Evolutionary conservation across 495 filamentous ascomycete genomes (phyloP).

Genomic region (Xylaria sp.): DNA sequence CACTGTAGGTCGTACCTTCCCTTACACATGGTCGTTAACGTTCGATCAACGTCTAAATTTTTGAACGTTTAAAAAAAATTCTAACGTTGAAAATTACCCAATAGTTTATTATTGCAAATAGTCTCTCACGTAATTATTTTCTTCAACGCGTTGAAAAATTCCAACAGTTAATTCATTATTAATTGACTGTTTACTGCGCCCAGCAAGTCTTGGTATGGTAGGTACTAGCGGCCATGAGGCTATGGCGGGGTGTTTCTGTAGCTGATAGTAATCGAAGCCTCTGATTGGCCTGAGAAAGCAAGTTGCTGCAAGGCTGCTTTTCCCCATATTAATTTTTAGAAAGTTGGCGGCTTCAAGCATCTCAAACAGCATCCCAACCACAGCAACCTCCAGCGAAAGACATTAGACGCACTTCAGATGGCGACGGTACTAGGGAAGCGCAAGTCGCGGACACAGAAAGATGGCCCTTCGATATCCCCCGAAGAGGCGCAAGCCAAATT

Average conservation of each 20-base stretch:
- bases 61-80: no score
- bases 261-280: constrained; percentile 19
- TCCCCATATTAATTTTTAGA: constrained; percentile 33
- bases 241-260: constrained; percentile 33
- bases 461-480: constrained; percentile 31
- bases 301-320: constrained; percentile 9
- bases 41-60: no score
- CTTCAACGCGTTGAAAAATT: no score
- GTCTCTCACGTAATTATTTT: no score
- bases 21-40: no score
- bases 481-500: constrained; percentile 63
- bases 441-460: constrained; percentile 43
- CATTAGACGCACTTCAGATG: constrained; percentile 35
- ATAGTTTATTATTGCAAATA: no score
- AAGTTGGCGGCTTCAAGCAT: constrained; percentile 9
- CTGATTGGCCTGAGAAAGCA: constrained; percentile 29
- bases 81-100: no score
- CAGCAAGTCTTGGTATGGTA: no score
- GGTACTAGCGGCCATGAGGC: constrained; percentile 19
- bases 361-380: constrained; percentile 7
- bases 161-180: no score
- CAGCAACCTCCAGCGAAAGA: background rate
- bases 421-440: constrained; percentile 51
- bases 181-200: no score
- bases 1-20: no score